These are phyloP conservation scores for Melocanna baccifera DNA, from an alignment of 176 grass and related monocot genomes.

Conservation along the genomic window DNA sequence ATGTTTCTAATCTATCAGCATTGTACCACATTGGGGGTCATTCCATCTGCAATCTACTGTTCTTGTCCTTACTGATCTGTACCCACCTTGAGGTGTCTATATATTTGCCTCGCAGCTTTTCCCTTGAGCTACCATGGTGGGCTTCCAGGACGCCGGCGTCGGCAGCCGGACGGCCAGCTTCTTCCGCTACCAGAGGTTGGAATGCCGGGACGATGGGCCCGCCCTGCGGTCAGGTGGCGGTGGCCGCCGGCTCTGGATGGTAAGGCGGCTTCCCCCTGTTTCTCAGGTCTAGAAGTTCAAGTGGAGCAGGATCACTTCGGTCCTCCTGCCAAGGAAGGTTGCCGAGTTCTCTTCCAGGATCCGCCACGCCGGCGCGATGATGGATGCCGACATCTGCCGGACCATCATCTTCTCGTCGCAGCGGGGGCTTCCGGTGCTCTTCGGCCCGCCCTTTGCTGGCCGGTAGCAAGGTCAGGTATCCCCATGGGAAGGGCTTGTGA, in stretches of 20 bases:
- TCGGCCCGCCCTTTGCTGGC: slow-evolving; percentile 25
- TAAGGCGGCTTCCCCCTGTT: slow-evolving; percentile 19
- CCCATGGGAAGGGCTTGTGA: slow-evolving; percentile 36
- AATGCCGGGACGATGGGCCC: background rate
- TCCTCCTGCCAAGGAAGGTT: slow-evolving; percentile 30
- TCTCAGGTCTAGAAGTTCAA: slow-evolving; percentile 35
- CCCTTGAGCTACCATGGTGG: slow-evolving; percentile 40
- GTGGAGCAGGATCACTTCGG: slow-evolving; percentile 43
- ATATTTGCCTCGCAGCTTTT: slow-evolving; percentile 38
- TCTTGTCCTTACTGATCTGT: slow-evolving; percentile 30
- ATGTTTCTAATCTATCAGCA: slow-evolving; percentile 29
- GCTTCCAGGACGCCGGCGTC: slow-evolving; percentile 35
- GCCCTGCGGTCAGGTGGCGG: background rate
- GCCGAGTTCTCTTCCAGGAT: slow-evolving; percentile 39
- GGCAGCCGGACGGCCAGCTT: slow-evolving; percentile 3
- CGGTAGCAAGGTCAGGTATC: slow-evolving; percentile 29
- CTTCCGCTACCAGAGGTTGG: slow-evolving; percentile 48
- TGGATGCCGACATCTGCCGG: background rate
- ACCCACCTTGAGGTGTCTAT: slow-evolving; percentile 25
- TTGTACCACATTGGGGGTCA: slow-evolving; percentile 32
- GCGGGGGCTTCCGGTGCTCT: slow-evolving; percentile 60
- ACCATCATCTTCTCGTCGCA: slow-evolving; percentile 49
- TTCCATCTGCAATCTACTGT: slow-evolving; percentile 52
- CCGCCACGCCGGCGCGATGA: background rate
- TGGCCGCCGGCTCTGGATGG: slow-evolving; percentile 6